Evolutionary conservation across 306 rosid genomes (phyloP).

Genomic region (Mimosa bimucronata): DNA sequence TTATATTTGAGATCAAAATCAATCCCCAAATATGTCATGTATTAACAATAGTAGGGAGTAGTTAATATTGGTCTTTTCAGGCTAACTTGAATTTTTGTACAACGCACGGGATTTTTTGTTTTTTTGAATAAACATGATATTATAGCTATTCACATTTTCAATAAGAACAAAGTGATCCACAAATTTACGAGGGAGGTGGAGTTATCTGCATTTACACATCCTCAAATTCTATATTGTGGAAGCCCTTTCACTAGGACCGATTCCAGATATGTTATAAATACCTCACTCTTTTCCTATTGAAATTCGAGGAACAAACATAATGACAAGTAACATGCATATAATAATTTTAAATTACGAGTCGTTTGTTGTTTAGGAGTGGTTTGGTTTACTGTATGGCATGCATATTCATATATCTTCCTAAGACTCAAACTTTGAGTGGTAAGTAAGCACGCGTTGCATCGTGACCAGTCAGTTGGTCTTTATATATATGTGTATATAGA

Average conservation of each 20-base stretch:
- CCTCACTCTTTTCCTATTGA: not conserved
- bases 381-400: not conserved
- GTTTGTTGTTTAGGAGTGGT: not conserved
- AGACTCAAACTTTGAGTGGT: constrained; percentile 14
- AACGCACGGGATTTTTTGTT: not conserved
- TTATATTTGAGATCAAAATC: no score
- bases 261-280: no score
- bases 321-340: not conserved
- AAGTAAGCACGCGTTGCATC: not conserved
- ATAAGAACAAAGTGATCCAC: no score
- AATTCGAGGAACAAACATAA: not conserved
- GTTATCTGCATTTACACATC: no score
- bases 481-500: not conserved
- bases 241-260: no score
- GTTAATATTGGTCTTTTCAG: not conserved
- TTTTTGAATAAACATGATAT: no score
- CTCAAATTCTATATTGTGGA: no score
- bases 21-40: no score
- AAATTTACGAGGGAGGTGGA: no score
- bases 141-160: no score
- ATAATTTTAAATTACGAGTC: not conserved
- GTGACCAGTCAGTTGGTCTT: not conserved
- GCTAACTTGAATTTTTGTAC: not conserved
- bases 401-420: not conserved
- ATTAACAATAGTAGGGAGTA: no score